phyloP scores from a whole-genome alignment of 129 eudicot genomes.

The Mikania micrantha region DNA sequence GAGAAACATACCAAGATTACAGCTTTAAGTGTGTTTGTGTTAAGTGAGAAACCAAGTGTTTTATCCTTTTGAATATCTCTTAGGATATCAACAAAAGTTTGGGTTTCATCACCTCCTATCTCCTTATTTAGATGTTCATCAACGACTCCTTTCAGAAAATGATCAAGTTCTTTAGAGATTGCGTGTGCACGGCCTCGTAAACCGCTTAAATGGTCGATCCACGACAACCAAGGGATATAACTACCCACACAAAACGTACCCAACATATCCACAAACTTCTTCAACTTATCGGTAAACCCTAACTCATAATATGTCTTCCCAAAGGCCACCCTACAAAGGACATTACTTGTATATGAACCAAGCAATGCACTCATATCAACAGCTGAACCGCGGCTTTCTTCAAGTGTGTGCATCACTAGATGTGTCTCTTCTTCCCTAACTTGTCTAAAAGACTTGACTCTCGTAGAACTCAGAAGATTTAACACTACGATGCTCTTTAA shows the following conservation, averaged over 20 bases:
- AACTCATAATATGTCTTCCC: neutral
- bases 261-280: neutral
- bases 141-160: neutral
- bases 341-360: neutral
- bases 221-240: neutral
- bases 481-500: neutral
- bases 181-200: neutral
- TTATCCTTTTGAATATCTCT: neutral
- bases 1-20: neutral
- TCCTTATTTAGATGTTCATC: neutral
- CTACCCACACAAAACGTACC: neutral
- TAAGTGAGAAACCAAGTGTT: neutral
- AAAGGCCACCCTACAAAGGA: neutral
- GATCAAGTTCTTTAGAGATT: neutral
- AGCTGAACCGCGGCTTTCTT: neutral
- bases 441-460: neutral
- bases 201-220: neutral
- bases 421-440: neutral
- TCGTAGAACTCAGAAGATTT: neutral
- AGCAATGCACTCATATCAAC: constrained; percentile 1
- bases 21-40: neutral
- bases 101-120: neutral
- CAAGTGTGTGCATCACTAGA: neutral
- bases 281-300: neutral
- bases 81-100: neutral